Percentiles rank a stretch among this genome's conserved stretches.
Evolutionary conservation across 2,329 filamentous ascomycete genomes (phyloP).

Genomic region (Aspergillus pseudoviridinutans): DNA sequence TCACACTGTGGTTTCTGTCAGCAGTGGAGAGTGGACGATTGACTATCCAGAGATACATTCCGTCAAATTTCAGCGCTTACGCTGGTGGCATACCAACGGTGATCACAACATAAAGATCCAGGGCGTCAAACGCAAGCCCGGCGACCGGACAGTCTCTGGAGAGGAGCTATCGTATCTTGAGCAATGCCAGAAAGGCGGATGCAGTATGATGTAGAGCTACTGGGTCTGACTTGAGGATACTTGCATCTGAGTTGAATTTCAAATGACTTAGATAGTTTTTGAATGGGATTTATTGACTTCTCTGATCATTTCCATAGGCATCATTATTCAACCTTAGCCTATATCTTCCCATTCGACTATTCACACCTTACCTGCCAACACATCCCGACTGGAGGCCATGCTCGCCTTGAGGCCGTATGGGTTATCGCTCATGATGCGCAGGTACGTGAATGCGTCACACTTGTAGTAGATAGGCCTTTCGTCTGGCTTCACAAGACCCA

Average conservation of each 20-base stretch:
- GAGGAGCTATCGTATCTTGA: slow-evolving; percentile 79
- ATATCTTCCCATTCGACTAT: not conserved
- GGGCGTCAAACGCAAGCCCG: slow-evolving; percentile 62
- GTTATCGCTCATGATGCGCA: slow-evolving; percentile 63
- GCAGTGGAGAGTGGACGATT: slow-evolving; percentile 86
- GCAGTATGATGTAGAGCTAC: slow-evolving; percentile 46
- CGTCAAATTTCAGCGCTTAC: slow-evolving; percentile 68
- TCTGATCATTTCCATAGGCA: slow-evolving; percentile 3
- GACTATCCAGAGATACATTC: slow-evolving; percentile 67
- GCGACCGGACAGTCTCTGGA: slow-evolving; percentile 47
- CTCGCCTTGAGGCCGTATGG: slow-evolving; percentile 58
- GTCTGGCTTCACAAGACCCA: slow-evolving; percentile 53
- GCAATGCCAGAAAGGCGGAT: slow-evolving; percentile 47
- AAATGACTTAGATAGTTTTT: not conserved
- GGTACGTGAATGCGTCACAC: slow-evolving; percentile 65
- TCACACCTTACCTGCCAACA: slow-evolving; percentile 28
- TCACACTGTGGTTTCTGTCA: slow-evolving; percentile 67
- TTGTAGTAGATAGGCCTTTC: slow-evolving; percentile 70
- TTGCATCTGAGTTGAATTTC: not conserved
- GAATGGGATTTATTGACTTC: not conserved
- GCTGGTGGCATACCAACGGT: slow-evolving; percentile 90
- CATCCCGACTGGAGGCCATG: slow-evolving; percentile 39
- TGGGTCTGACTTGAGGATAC: not conserved
- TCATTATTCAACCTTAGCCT: slow-evolving; percentile 5
- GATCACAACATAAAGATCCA: slow-evolving; percentile 74